These are phyloP conservation scores for Penicillium sp. DNA, from an alignment of 2,329 filamentous ascomycete genomes.

Conservation along the genomic window DNA sequence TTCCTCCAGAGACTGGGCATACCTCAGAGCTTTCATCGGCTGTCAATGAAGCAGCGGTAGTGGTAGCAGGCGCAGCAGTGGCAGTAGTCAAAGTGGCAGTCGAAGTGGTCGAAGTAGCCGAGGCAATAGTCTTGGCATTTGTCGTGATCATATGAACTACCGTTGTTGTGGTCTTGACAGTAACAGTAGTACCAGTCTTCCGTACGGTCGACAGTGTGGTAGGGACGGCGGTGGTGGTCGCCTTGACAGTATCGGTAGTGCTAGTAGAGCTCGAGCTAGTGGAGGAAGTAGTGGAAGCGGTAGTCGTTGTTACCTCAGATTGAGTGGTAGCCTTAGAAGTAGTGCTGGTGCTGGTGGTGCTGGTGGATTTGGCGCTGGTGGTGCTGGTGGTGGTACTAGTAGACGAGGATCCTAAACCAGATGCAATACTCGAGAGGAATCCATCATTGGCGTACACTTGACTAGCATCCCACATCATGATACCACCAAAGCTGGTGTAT, in stretches of 20 bases:
- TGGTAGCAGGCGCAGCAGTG: not conserved
- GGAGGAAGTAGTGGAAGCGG: not conserved
- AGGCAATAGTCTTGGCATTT: not conserved
- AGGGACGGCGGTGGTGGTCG: not conserved
- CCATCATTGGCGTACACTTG: conserved; percentile 57
- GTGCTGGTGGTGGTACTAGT: not conserved
- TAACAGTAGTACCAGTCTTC: not conserved
- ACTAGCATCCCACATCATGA: conserved; percentile 67
- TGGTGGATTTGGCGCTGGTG: too few relatives aligned
- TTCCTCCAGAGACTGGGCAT: not conserved
- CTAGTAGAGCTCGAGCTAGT: not conserved
- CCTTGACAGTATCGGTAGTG: not conserved
- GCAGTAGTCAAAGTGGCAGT: not conserved
- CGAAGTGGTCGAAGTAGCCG: not conserved
- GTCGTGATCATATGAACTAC: not conserved
- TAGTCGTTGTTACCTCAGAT: not conserved
- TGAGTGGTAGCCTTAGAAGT: not conserved
- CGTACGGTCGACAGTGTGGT: not conserved
- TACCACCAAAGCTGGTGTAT: conserved; percentile 61
- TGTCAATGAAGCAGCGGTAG: not conserved
- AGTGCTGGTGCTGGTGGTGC: too few relatives aligned
- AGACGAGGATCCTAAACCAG: not conserved
- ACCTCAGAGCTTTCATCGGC: not conserved
- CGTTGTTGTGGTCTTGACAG: not conserved
- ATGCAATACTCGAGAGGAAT: conserved; percentile 43